Evolutionary conservation across 768 basidiomycete genomes (phyloP), one percentile per base, ranked within the genome.

Genomic region (Lactarius evosmus): DNA sequence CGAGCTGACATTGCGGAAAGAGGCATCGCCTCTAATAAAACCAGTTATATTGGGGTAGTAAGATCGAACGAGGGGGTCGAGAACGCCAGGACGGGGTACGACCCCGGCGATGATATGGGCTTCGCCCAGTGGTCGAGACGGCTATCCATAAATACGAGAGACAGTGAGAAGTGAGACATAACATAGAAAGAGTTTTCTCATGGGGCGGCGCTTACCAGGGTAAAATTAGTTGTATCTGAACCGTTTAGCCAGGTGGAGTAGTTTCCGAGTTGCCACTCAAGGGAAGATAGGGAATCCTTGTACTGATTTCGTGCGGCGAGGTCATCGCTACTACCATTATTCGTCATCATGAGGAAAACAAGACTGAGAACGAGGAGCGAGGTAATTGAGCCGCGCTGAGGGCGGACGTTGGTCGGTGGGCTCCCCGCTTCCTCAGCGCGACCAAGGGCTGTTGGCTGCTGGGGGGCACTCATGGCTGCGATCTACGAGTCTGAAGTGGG

Each of bases 41-140:
- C 91, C 92, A 17, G 91, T 91, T 50, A 89, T 79, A 71, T 94
- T 94, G 4, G 78, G 73, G 68, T 86, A 89, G 71, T 91, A 93
- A 0, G 90, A 87, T 25, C 76, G 77, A 38, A 69, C 60, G 22
- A 69, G 64, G 4, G 82, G 78, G 66, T 85, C 79, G 4, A 87
- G 72, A 40, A 70, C 69, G 4, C 72, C 74, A 6, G 81, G 81
- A 55, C 76, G 72, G 1, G 83, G 74, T 41, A 83, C 68, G 63
- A 89, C 80, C 29, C 75, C 72, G 25, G 81, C 75, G 32, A 87
- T 74, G 38, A 91, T 72, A 29, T 82, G 76, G 36, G 74, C 65
- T 19, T 86, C 69, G 5, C 78, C 71, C 0, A 74, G 66, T 67
- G 82, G 80, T 52, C 74, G 77, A 51, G 76, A 74, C 32, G 83